Evolutionary conservation across 2,329 filamentous ascomycete species (phyloP).

Genomic region (Simplicillium aogashimaense): DNA sequence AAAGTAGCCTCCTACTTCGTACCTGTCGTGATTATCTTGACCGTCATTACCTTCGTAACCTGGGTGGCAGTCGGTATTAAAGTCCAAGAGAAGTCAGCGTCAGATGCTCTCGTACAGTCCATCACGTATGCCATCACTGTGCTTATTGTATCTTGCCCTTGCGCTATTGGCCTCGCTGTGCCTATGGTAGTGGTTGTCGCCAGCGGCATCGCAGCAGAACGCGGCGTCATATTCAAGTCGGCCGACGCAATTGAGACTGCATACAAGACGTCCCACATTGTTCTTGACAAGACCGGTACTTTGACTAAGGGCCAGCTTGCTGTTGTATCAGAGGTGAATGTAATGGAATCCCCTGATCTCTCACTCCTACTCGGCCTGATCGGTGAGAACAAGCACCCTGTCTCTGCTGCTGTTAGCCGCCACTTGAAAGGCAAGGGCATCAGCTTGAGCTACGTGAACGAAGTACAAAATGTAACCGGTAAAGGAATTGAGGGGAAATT

Average conservation of each 20-base stretch:
- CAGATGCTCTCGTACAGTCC: slow-evolving; percentile 44
- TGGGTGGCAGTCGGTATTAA: slow-evolving; percentile 54
- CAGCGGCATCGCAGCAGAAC: slow-evolving; percentile 52
- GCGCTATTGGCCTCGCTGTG: slow-evolving; percentile 63
- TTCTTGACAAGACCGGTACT: slow-evolving; percentile 78
- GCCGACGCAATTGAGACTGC: slow-evolving; percentile 54
- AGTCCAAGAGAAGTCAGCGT: slow-evolving; percentile 27
- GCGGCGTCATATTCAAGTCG: slow-evolving; percentile 61
- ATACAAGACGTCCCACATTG: slow-evolving; percentile 51
- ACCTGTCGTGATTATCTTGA: slow-evolving; percentile 50
- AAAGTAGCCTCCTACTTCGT: slow-evolving; percentile 59
- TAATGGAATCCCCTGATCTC: slow-evolving; percentile 3
- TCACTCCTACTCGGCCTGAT: slow-evolving; percentile 21
- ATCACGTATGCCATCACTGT: slow-evolving; percentile 66
- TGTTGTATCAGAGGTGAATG: slow-evolving; percentile 17
- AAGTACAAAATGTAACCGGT: slow-evolving; percentile 29
- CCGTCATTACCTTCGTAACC: slow-evolving; percentile 47
- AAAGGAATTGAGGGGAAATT: slow-evolving; percentile 31
- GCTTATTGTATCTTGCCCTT: slow-evolving; percentile 68
- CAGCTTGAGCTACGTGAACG: slow-evolving; percentile 11
- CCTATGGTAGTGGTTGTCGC: slow-evolving; percentile 72
- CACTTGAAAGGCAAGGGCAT: slow-evolving; percentile 22
- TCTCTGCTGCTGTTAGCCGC: slow-evolving; percentile 35
- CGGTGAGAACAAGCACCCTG: slow-evolving; percentile 37
- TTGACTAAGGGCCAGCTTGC: slow-evolving; percentile 50